Conservation (phyloP, 208 protist genomes). For the Trypanosoma grayi region DNA sequence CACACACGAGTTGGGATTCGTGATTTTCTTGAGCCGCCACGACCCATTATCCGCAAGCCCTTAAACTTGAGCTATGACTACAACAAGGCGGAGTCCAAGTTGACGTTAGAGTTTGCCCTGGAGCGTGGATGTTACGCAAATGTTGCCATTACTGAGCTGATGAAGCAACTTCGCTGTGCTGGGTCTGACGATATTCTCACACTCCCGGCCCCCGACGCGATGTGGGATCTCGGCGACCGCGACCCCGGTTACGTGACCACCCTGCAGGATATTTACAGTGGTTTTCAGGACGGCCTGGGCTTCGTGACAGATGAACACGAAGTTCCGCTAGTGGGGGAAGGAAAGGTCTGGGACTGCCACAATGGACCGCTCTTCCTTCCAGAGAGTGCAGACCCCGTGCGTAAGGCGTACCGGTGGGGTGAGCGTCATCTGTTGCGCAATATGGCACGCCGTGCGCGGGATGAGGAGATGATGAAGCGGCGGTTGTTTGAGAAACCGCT, state of each 20-base stretch:
- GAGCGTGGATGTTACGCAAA: slow-evolving; percentile 88
- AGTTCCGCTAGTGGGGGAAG: slow-evolving; percentile 30
- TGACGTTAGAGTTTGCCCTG: slow-evolving; percentile 69
- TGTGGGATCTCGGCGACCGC: slow-evolving; percentile 59
- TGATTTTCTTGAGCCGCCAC: slow-evolving; percentile 80
- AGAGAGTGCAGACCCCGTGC: slow-evolving; percentile 44
- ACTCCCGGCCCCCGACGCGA: slow-evolving; percentile 46
- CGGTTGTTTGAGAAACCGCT: slow-evolving; percentile 72
- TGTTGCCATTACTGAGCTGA: slow-evolving; percentile 78
- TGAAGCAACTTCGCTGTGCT: slow-evolving; percentile 66
- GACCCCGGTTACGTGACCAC: slow-evolving; percentile 78
- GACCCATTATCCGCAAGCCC: slow-evolving; percentile 78
- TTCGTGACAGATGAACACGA: slow-evolving; percentile 49
- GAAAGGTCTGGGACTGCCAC: slow-evolving; percentile 46
- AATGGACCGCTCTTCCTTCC: slow-evolving; percentile 61
- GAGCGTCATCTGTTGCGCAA: slow-evolving; percentile 65
- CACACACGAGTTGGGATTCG: slow-evolving; percentile 50
- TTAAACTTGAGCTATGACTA: slow-evolving; percentile 61
- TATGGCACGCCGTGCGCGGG: slow-evolving; percentile 48
- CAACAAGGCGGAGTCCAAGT: slow-evolving; percentile 31
- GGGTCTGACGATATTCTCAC: slow-evolving; percentile 60
- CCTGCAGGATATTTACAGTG: slow-evolving; percentile 80
- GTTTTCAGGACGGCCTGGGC: slow-evolving; percentile 76
- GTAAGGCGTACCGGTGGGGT: slow-evolving; percentile 62
- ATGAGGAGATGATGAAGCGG: slow-evolving; percentile 43